A percentile compares a stretch with the other conserved stretches of the same genome.
Conservation (phyloP, 371 early-diverging fungal genomes). For the Actinomortierella ambigua region DNA sequence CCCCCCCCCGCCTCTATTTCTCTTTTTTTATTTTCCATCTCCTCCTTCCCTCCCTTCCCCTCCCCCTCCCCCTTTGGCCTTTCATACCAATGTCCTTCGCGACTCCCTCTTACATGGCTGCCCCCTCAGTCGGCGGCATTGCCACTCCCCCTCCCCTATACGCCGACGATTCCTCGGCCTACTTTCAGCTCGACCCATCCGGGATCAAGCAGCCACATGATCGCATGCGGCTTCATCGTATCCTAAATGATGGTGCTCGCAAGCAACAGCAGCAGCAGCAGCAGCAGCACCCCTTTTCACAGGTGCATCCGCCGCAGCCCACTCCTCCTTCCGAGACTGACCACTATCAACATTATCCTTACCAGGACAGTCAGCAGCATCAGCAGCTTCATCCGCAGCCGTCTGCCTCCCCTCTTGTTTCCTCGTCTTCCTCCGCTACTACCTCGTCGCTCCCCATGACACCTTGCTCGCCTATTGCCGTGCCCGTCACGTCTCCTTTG, state of each 20-base stretch:
- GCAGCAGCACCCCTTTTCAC: constrained; percentile 4
- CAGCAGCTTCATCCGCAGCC: constrained; percentile 30
- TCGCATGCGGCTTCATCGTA: constrained; percentile 38
- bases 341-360: constrained; percentile 15
- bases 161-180: neutral
- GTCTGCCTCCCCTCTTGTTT: constrained; percentile 21
- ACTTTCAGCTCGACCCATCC: neutral
- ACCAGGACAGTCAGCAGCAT: constrained; percentile 15
- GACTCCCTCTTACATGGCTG: constrained; percentile 36
- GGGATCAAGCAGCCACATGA: constrained; percentile 41
- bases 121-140: constrained; percentile 35
- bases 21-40: neutral
- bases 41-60: neutral
- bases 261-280: constrained; percentile 17
- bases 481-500: constrained; percentile 27
- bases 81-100: constrained; percentile 30
- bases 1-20: neutral
- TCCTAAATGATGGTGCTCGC: constrained; percentile 29
- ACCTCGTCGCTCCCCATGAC: neutral
- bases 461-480: constrained; percentile 33
- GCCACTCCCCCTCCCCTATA: constrained; percentile 11
- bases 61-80: constrained; percentile 3
- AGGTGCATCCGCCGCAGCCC: neutral
- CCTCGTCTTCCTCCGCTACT: neutral
- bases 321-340: constrained; percentile 10